Evolutionary conservation across 164 flowering plant genomes (phyloP).

Genomic region (Annona cherimola): DNA sequence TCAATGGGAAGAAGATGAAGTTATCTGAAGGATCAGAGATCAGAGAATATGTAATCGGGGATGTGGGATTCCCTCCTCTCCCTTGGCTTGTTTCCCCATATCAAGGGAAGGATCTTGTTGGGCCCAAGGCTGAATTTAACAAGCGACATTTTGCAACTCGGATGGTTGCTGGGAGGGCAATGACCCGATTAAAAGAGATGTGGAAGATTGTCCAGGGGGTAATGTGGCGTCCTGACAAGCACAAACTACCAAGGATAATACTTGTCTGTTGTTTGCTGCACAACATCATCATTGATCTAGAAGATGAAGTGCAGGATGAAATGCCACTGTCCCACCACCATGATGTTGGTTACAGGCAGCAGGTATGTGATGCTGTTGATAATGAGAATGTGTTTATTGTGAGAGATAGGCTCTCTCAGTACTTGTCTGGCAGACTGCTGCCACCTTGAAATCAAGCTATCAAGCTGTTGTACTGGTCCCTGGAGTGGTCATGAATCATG

Average conservation of each 20-base stretch:
- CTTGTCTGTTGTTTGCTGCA: conserved; percentile 92
- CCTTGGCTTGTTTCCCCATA: conserved; percentile 89
- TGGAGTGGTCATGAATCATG: not conserved
- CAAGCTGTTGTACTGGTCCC: not conserved
- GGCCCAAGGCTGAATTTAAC: conserved; percentile 54
- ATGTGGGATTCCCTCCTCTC: conserved; percentile 56
- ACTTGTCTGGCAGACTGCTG: conserved; percentile 41
- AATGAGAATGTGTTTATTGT: conserved; percentile 35
- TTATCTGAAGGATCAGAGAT: conserved; percentile 53
- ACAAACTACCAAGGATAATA: conserved; percentile 74
- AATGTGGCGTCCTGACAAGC: conserved; percentile 95
- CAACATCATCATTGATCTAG: conserved; percentile 83
- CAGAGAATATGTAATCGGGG: conserved; percentile 77
- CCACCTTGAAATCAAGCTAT: conserved; percentile 20
- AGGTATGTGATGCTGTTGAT: conserved; percentile 25
- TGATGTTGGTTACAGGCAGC: conserved; percentile 50
- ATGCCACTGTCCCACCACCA: conserved; percentile 46
- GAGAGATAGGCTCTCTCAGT: conserved; percentile 51
- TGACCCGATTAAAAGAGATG: conserved; percentile 71
- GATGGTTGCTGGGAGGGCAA: conserved; percentile 61
- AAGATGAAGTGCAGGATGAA: conserved; percentile 60
- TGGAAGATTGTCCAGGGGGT: conserved; percentile 77
- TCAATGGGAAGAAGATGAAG: conserved; percentile 52
- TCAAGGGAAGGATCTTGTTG: conserved; percentile 50
- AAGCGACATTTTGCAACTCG: conserved; percentile 58